Conservation (phyloP, 2,329 filamentous ascomycete genomes). For the Calonectria naviculata region DNA sequence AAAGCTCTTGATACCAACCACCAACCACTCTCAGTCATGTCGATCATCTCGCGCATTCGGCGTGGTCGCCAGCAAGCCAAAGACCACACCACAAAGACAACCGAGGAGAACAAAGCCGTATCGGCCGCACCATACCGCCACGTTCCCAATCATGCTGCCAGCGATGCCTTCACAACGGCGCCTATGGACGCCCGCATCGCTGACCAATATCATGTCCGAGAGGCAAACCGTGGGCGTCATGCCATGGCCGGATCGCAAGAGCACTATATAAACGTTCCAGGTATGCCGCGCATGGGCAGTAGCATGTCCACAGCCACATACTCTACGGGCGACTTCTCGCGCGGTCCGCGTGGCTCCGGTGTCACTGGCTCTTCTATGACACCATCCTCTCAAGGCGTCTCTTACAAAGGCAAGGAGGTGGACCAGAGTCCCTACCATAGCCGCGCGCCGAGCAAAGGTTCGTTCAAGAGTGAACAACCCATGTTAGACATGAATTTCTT, state of each 20-base stretch:
- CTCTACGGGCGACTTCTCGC: constrained; percentile 49
- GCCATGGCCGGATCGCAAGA: constrained; percentile 49
- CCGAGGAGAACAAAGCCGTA: constrained; percentile 58
- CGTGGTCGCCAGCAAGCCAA: constrained; percentile 66
- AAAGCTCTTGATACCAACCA: constrained; percentile 11
- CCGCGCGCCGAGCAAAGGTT: constrained; percentile 52
- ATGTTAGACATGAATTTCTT: constrained; percentile 25
- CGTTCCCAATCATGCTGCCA: constrained; percentile 70
- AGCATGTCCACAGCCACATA: constrained; percentile 60
- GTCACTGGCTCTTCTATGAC: constrained; percentile 6
- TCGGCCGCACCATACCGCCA: constrained; percentile 63
- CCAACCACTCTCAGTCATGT: constrained; percentile 53
- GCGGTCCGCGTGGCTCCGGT: constrained; percentile 24
- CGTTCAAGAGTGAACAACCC: constrained; percentile 29
- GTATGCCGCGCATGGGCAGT: constrained; percentile 58
- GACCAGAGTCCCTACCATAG: constrained; percentile 46
- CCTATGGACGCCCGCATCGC: constrained; percentile 62
- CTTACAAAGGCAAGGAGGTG: constrained; percentile 57
- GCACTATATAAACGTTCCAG: constrained; percentile 50
- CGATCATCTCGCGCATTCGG: constrained; percentile 66
- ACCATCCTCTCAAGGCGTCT: constrained; percentile 36
- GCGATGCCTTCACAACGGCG: constrained; percentile 66
- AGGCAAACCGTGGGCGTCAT: constrained; percentile 62
- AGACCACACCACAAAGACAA: constrained; percentile 61
- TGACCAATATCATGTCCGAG: constrained; percentile 60